A percentile compares a stretch with the other conserved stretches of the same genome.
Evolutionary conservation across 805 yeast species (phyloP).

Genomic region (Kluyveromyces wickerhamii): DNA sequence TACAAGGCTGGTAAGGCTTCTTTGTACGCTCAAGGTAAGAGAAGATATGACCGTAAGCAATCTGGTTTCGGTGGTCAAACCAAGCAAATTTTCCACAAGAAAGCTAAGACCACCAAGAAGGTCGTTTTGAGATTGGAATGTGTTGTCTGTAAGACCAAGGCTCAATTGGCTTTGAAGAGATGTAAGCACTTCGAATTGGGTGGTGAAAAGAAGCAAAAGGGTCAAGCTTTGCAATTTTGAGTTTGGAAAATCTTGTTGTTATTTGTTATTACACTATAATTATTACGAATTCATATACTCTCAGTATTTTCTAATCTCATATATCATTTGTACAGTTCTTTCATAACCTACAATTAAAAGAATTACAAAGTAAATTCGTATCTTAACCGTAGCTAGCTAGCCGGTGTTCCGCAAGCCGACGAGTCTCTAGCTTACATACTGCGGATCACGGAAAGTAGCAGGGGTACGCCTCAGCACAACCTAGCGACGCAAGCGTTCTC

Average conservation of each 20-base stretch:
- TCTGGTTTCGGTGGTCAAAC: constrained; percentile 99
- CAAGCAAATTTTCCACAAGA: constrained; percentile 99
- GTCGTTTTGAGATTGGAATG: constrained; percentile 99
- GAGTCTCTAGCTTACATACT: too few relatives aligned
- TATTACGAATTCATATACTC: constrained; percentile 3
- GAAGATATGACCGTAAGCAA: constrained; percentile 99
- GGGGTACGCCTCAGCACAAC: too few relatives aligned
- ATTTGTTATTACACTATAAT: constrained; percentile 14
- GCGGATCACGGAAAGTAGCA: too few relatives aligned
- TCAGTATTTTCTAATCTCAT: constrained; percentile 5
- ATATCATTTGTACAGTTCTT: constrained; percentile 2
- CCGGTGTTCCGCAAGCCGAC: too few relatives aligned
- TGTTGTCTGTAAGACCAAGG: constrained; percentile 97
- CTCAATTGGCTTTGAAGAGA: constrained; percentile 96
- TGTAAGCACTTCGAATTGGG: constrained; percentile 99
- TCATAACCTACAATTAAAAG: constrained; percentile 2
- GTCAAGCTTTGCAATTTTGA: constrained; percentile 99
- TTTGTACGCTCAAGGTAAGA: constrained; percentile 98
- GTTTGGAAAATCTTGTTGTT: constrained; percentile 20
- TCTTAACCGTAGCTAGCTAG: too few relatives aligned
- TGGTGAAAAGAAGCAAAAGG: constrained; percentile 99
- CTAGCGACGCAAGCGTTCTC: too few relatives aligned
- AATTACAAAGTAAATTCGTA: not conserved
- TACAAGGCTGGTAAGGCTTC: constrained; percentile 99
- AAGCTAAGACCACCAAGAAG: constrained; percentile 99